phyloP scores from a whole-genome alignment of 495 filamentous ascomycete genomes.

The Penicillium riverlandense region DNA sequence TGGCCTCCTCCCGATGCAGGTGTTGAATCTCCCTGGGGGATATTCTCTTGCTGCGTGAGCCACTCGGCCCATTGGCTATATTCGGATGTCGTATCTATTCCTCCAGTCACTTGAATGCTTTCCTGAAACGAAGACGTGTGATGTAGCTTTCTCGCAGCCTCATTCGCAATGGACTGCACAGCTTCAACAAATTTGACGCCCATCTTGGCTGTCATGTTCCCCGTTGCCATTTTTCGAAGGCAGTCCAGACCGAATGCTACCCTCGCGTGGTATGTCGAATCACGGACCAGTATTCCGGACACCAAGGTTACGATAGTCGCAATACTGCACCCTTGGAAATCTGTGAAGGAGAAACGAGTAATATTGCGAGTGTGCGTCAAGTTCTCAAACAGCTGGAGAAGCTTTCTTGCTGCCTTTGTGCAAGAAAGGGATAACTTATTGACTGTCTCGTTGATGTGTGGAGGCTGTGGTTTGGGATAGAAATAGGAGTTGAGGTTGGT shows the following conservation, averaged over 20 bases:
- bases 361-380: conserved; percentile 7
- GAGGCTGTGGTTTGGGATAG: neutral
- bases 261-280: conserved; percentile 11
- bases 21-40: neutral
- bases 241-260: conserved; percentile 13
- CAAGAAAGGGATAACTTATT: conserved; percentile 6
- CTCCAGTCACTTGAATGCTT: neutral
- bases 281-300: conserved; percentile 16
- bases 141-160: conserved; percentile 9
- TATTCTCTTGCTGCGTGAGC: conserved; percentile 2
- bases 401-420: conserved; percentile 11
- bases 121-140: neutral
- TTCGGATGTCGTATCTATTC: neutral
- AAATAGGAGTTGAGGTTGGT: conserved; percentile 1
- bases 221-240: conserved; percentile 16
- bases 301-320: conserved; percentile 21
- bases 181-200: conserved; percentile 20
- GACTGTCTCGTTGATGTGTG: neutral
- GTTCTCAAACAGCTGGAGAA: conserved; percentile 13
- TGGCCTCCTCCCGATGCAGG: too few relatives aligned
- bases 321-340: conserved; percentile 26
- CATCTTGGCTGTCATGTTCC: conserved; percentile 16
- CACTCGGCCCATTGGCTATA: conserved; percentile 12
- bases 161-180: conserved; percentile 16
- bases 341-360: conserved; percentile 22